Evolutionary conservation across 2,329 filamentous ascomycete species (phyloP).

Genomic region (Xylaria arbuscula): DNA sequence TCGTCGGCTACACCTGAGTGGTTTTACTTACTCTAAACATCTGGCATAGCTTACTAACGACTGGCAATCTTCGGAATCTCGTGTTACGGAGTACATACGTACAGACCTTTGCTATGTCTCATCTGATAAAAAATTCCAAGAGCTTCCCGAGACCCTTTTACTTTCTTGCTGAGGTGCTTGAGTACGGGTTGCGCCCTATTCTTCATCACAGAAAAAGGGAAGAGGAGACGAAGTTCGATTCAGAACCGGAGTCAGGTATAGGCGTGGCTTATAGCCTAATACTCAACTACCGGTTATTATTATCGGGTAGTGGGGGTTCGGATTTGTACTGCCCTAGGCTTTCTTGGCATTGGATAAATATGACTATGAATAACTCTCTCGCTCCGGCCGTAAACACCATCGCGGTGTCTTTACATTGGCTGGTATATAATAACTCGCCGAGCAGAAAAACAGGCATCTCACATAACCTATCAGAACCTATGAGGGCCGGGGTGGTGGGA

Average conservation of each 20-base stretch:
- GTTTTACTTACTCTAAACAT: slow-evolving; percentile 14
- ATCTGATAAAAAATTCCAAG: not conserved
- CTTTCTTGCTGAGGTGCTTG: not conserved
- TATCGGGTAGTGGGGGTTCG: slow-evolving; percentile 17
- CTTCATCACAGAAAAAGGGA: not conserved
- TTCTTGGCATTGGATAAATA: slow-evolving; percentile 19
- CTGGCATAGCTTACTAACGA: not conserved
- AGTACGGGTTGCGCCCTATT: not conserved
- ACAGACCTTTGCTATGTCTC: not conserved
- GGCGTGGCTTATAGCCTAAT: slow-evolving; percentile 24
- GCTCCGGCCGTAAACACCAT: not conserved
- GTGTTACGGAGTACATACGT: not conserved
- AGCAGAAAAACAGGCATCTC: not conserved
- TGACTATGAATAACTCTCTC: not conserved
- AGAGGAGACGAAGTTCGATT: not conserved
- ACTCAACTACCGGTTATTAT: slow-evolving; percentile 22
- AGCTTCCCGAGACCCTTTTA: not conserved
- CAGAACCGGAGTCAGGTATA: not conserved
- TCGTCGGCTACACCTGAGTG: not conserved
- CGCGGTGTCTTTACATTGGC: not conserved
- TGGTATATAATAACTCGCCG: not conserved
- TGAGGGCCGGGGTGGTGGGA: not conserved
- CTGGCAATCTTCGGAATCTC: slow-evolving; percentile 1
- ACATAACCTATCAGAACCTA: not conserved
- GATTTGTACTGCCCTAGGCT: not conserved